Evolutionary conservation across 78 protist species (phyloP), one percentile per base, ranked within the genome.

Genomic region (Emiliania huxleyi): DNA sequence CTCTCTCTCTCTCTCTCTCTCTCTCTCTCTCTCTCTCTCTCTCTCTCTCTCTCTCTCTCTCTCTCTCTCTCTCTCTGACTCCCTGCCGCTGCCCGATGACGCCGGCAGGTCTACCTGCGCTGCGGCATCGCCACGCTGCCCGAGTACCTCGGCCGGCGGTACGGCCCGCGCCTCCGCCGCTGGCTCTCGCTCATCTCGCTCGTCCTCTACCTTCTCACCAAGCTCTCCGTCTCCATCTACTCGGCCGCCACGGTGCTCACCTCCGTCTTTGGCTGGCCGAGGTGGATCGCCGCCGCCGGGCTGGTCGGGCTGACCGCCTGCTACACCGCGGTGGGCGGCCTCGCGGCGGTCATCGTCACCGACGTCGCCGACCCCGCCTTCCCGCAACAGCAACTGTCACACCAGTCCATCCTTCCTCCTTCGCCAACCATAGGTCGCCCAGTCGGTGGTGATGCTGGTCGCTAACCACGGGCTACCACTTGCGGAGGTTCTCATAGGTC

Each of bases 361-460:
- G 95, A 94, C 92, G 75, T 94, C n/a, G 25, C 94, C 4, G 95
- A 94, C 77, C 6, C 95, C n/a, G 90, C 52, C n/a, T n/a, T n/a
- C n/a, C n/a, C n/a, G n/a, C n/a, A n/a, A n/a, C n/a, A n/a, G n/a
- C n/a, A n/a, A n/a, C n/a, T n/a, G n/a, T n/a, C n/a, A n/a, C n/a
- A n/a, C n/a, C n/a, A n/a, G n/a, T n/a, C n/a, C n/a, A n/a, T n/a
- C n/a, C n/a, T n/a, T n/a, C n/a, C n/a, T n/a, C n/a, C n/a, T n/a
- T n/a, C n/a, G n/a, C n/a, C n/a, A n/a, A n/a, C n/a, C n/a, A n/a
- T n/a, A n/a, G n/a, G n/a, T n/a, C n/a, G n/a, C n/a, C n/a, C n/a
- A n/a, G n/a, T n/a, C n/a, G n/a, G n/a, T n/a, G n/a, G n/a, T n/a
- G n/a, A n/a, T n/a, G n/a, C n/a, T n/a, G n/a, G n/a, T n/a, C n/a